These are phyloP conservation scores for Exophiala sideris DNA, from an alignment of 2,329 filamentous ascomycete genomes.

Conservation along the genomic window DNA sequence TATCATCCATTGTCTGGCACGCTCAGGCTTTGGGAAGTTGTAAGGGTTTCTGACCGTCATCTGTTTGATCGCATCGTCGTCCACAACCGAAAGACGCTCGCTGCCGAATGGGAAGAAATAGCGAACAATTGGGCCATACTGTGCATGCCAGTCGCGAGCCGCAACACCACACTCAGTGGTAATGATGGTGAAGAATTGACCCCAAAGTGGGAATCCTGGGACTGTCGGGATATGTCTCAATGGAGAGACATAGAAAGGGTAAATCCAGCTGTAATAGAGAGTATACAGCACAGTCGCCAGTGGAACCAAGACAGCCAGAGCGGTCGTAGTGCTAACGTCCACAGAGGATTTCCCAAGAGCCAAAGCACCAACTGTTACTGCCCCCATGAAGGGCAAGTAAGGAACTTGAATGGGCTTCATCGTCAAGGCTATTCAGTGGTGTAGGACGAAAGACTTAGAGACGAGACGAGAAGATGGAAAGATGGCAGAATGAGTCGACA, in stretches of 20 bases:
- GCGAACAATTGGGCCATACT: constrained; percentile 37
- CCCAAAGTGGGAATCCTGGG: constrained; percentile 38
- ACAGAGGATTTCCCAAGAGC: not conserved
- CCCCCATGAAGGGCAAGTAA: constrained; percentile 4
- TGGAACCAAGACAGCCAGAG: not conserved
- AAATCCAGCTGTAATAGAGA: constrained; percentile 39
- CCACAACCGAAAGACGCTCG: constrained; percentile 44
- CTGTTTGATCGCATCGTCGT: constrained; percentile 45
- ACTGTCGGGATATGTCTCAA: constrained; percentile 56
- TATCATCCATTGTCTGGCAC: constrained; percentile 43
- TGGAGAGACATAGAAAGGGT: constrained; percentile 57
- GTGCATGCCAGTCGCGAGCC: constrained; percentile 42
- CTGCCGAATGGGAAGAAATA: constrained; percentile 48
- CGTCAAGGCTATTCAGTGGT: not conserved
- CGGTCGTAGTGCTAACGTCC: not conserved
- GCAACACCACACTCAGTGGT: constrained; percentile 40
- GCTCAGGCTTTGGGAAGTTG: constrained; percentile 39
- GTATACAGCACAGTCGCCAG: constrained; percentile 4
- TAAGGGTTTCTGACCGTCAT: constrained; percentile 45
- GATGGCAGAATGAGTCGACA: not conserved
- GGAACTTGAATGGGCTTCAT: constrained; percentile 5
- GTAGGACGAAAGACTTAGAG: not conserved
- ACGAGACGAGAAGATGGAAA: not conserved
- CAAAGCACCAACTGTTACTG: not conserved
- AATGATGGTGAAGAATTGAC: constrained; percentile 44